Percentiles rank a stretch among this genome's conserved stretches.
These are phyloP conservation scores for Pseudogymnoascus sp. DNA, from an alignment of 2,329 filamentous ascomycete species.

Conservation along the genomic window DNA sequence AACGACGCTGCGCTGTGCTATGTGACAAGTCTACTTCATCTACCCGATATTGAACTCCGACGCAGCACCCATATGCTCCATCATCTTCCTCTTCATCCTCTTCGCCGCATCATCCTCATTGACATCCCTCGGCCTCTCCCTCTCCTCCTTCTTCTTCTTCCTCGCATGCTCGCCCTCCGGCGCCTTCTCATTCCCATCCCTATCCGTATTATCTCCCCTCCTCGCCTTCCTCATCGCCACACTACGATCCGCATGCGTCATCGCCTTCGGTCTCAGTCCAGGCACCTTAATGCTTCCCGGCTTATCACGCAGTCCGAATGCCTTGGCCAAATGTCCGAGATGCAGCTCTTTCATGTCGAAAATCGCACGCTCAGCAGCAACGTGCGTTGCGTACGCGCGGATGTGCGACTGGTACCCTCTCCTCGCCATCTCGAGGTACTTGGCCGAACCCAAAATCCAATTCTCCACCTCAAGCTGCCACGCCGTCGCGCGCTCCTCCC, in stretches of 20 bases:
- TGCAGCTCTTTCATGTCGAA: conserved; percentile 92
- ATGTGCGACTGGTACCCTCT: conserved; percentile 88
- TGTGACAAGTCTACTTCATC: not conserved
- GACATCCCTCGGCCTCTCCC: conserved; percentile 32
- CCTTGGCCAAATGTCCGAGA: conserved; percentile 87
- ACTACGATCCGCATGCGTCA: conserved; percentile 33
- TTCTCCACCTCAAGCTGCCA: conserved; percentile 58
- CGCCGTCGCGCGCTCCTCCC: conserved; percentile 59
- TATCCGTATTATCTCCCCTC: conserved; percentile 19
- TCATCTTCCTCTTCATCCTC: conserved; percentile 57
- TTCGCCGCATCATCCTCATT: conserved; percentile 50
- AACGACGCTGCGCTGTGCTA: conserved; percentile 4
- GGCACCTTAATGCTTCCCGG: conserved; percentile 68
- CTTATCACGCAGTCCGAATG: conserved; percentile 80
- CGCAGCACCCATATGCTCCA: conserved; percentile 45
- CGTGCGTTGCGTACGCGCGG: conserved; percentile 88
- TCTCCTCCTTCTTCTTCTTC: conserved; percentile 30
- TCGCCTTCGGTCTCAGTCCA: conserved; percentile 33
- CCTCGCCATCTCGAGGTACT: conserved; percentile 69
- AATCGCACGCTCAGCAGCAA: conserved; percentile 71
- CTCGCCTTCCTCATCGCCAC: conserved; percentile 28
- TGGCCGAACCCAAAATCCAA: conserved; percentile 54
- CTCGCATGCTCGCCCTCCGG: conserved; percentile 25
- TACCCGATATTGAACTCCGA: conserved; percentile 62
- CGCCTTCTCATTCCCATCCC: conserved; percentile 21